Base-by-base conservation (phyloP, 345 rosid genomes). In the Eucalyptus regnans region DNA sequence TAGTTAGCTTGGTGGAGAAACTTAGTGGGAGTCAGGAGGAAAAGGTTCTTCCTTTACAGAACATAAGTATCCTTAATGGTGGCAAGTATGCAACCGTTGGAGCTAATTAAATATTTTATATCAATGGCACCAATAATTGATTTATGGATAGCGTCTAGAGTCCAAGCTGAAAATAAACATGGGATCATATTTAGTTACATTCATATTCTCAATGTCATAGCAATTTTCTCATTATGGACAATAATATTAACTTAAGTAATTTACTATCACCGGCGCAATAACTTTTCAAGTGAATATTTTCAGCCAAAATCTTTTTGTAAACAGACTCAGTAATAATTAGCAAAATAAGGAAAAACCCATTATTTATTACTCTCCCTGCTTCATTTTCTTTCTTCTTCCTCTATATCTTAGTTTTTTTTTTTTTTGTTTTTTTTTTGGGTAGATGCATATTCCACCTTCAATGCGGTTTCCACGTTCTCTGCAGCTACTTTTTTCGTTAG, bases 11-110 rank as follows among this genome's bases (percentile, higher is more conserved):
- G 22, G 81, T 33, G 81, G 81, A 71, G 81, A 71, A 71, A 33
- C 88, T 86, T 52, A 92, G 90, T 92, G 93, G 93, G 91, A 91
- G 90, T 91, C 93, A 17, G 83, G 20, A 23, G 85, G 89, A 33
- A 79, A 80, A 49, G 41, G 50, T 62, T 56, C 80, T 86, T 20
- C 84, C 60, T 89, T 89, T 79, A 85, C 50, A 86, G 86, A 48
- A 48, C 85, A n/a, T 4, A 16, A 50, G 92, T 66, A 90, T 89
- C 93, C 93, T 91, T 90, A 92, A 92, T 87, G 86, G 91, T 62
- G 88, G 91, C 93, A 90, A 89, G 80, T 44, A 58, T 50, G 49
- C 88, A 44, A 29, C 43, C 80, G 37, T 49, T 43, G 83, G 46
- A 76, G 16, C 83, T 76, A 22, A 76, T 76, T 76, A 71, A 71